Evolutionary conservation across 176 grass and related monocot genomes (phyloP), one percentile per base, ranked within the genome.

Genomic region (Carex parvula): DNA sequence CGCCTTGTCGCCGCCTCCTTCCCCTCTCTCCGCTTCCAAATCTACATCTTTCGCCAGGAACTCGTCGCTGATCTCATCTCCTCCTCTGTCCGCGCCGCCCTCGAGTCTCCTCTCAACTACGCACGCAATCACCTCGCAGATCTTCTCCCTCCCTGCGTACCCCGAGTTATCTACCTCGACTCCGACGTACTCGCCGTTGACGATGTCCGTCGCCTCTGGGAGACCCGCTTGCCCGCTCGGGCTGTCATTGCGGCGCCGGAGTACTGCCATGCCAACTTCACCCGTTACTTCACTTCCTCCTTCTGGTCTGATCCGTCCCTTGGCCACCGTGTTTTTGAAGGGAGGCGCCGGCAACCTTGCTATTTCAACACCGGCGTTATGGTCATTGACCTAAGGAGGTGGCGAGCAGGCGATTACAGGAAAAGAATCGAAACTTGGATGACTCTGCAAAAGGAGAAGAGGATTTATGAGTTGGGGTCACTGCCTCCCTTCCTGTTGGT

Each of bases 281-380:
- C 84, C 62, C 95, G 92, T 24, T 98, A 98, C 86, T 98, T 98
- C 84, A 95, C 95, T 3, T 32, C 86, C 0, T 83, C 89, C 0
- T 98, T 98, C 91, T 98, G 95, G 95, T 76, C 87, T 17, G 88
- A 93, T 73, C 91, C 85, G 9, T 83, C 1, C 0, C 86, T 92
- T 50, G 91, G 95, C 6, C 24, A 58, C 3, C 84, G 86, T n/a
- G 88, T 90, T 44, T 94, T 94, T 75, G 57, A 85, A 1, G 82
- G 24, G 2, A 87, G 95, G 0, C 87, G 95, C 30, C 85, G 89
- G 0, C 79, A 60, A 59, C 92, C 92, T 0, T 98, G 95, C 90
- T 98, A 98, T 89, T 98, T 98, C 89, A 98, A 98, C 84, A 98
- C 92, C 2, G 95, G 95, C 56, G 95, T 98, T 70, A 98, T 94